phyloP scores from a whole-genome alignment of 805 yeast genomes.

The Barnettozyma salicaria region DNA sequence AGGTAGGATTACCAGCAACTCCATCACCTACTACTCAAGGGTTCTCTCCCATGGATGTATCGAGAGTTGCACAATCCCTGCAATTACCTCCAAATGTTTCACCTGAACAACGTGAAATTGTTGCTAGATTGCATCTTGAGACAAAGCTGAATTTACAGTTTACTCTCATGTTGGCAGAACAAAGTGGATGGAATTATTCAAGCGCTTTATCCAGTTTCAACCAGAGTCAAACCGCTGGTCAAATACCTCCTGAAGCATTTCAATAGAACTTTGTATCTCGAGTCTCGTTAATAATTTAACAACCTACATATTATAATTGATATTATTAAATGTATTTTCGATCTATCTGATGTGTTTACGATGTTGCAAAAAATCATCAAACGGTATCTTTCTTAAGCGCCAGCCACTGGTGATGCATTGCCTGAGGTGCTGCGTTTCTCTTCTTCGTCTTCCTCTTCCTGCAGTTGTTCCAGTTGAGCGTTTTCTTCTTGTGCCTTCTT shows the following conservation, averaged over 20 bases:
- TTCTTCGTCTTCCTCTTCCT: conserved; percentile 15
- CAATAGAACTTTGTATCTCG: conserved; percentile 6
- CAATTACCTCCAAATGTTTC: conserved; percentile 18
- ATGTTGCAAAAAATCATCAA: too few relatives aligned
- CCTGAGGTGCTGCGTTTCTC: not conserved
- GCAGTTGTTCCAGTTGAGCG: conserved; percentile 13
- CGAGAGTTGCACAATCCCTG: conserved; percentile 28
- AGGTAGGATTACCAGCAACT: conserved; percentile 8
- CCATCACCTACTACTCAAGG: conserved; percentile 11
- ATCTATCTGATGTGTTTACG: too few relatives aligned
- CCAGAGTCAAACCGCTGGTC: conserved; percentile 38
- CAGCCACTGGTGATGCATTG: not conserved
- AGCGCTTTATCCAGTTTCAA: conserved; percentile 66
- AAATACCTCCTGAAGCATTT: conserved; percentile 27
- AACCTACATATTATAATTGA: not conserved
- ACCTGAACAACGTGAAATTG: conserved; percentile 59
- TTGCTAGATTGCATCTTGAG: conserved; percentile 58
- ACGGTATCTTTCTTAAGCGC: too few relatives aligned
- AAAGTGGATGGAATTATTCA: conserved; percentile 77
- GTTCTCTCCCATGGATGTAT: conserved; percentile 5
- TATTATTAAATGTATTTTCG: not conserved
- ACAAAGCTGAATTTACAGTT: conserved; percentile 77
- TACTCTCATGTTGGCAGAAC: conserved; percentile 78
- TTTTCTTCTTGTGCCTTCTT: conserved; percentile 34
- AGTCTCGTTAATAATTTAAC: not conserved